phyloP scores from a whole-genome alignment of 805 yeast species.

The Metschnikowia sp. region DNA sequence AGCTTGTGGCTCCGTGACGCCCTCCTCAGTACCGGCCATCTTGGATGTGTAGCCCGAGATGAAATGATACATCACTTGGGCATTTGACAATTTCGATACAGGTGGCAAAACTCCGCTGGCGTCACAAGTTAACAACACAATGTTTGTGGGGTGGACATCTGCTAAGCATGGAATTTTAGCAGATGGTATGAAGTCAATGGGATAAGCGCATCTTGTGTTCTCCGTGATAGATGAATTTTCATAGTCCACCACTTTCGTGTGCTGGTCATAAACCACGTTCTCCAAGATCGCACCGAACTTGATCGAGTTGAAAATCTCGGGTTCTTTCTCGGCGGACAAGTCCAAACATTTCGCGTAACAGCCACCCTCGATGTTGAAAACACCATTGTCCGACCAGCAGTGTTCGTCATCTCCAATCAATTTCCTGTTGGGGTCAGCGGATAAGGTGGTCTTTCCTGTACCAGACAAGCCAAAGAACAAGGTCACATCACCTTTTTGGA shows the following conservation, averaged over 20 bases:
- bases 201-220: constrained; percentile 98
- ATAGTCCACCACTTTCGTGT: constrained; percentile 81
- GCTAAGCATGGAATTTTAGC: constrained; percentile 95
- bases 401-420: constrained; percentile 99
- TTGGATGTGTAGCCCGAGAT: constrained; percentile 98
- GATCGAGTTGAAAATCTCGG: constrained; percentile 94
- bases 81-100: constrained; percentile 85
- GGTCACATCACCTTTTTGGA: constrained; percentile 77
- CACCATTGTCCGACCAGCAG: constrained; percentile 98
- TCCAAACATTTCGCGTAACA: constrained; percentile 98
- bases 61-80: constrained; percentile 98
- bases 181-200: constrained; percentile 93
- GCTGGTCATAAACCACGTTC: constrained; percentile 82
- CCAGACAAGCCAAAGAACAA: constrained; percentile 96
- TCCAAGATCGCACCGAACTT: constrained; percentile 92
- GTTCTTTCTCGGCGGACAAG: constrained; percentile 87
- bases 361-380: constrained; percentile 98
- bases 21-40: constrained; percentile 99
- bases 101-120: constrained; percentile 98
- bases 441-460: constrained; percentile 95
- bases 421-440: constrained; percentile 92
- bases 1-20: constrained; percentile 97
- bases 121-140: constrained; percentile 90
- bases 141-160: constrained; percentile 86
- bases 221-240: constrained; percentile 80